Evolutionary conservation across 1,284 basidiomycete species (phyloP), one percentile per base, ranked within the genome.

Genomic region (Lignosus rhinocerotis): DNA sequence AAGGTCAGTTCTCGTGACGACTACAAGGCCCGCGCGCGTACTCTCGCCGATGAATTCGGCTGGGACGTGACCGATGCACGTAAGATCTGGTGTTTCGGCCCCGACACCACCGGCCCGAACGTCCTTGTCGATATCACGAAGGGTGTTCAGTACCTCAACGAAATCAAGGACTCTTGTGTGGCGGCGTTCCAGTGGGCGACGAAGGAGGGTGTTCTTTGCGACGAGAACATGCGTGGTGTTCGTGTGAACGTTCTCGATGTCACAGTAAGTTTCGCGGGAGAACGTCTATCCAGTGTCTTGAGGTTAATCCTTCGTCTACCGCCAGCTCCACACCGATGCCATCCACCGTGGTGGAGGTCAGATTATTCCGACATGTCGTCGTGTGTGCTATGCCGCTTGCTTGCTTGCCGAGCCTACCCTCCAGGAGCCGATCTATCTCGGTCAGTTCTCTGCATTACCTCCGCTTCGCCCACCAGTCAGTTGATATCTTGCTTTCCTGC

Each of bases 21-120:
- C 86, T 95, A 93, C 86, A 99, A 99, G 84, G 76, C 84, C 67
- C 94, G 97, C 71, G 97, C 96, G 55, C 94, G 97, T 82, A 74
- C 94, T 73, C 86, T 99, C 65, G 96, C 97, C 62, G 97, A 99
- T 76, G 94, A 98, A 69, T 92, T 82, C 76, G 94, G 94, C 62
- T 99, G 97, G 97, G 97, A 99, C 77, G 96, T 99, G 69, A 97
- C 96, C 64, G 97, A 99, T 73, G 97, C 97, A 69, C 87, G 97
- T 76, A 98, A 98, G 87, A 98, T 99, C 73, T 99, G 97, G 97
- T 94, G 93, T 80, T 99, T 99, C 84, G 96, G 96, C 71, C 97
- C 97, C 67, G 97, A 99, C 70, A 98, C 94, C 58, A 96, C 93
- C 67, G 97, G 97, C 59, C 90, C 97, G 64, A 99, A 99, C 82